Evolutionary conservation across 371 early-diverging fungal genomes (phyloP).

Genomic region (Sporodiniella umbellata): DNA sequence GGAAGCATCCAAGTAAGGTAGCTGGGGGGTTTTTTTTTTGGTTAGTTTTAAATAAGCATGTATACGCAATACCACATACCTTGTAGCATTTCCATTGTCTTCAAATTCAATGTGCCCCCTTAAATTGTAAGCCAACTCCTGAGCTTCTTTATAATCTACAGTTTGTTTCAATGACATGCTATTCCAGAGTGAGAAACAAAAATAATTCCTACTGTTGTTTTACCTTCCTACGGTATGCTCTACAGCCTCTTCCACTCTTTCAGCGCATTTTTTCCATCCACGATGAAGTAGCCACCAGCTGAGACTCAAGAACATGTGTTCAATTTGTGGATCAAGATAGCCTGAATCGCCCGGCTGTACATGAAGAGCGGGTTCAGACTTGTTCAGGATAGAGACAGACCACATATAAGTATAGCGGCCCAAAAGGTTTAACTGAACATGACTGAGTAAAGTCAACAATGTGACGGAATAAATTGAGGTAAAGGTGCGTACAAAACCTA

Average conservation of each 20-base stretch:
- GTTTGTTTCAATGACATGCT: constrained; percentile 35
- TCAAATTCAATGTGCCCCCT: constrained; percentile 32
- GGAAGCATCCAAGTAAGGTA: constrained; percentile 70
- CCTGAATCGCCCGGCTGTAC: constrained; percentile 40
- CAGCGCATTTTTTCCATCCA: constrained; percentile 79
- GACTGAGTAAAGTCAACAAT: constrained; percentile 77
- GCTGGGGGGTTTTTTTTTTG: too few relatives aligned
- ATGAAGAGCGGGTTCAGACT: constrained; percentile 49
- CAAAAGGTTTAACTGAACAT: constrained; percentile 86
- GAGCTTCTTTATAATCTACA: constrained; percentile 28
- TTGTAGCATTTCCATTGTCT: constrained; percentile 29
- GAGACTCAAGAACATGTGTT: constrained; percentile 82
- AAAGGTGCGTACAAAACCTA: constrained; percentile 79
- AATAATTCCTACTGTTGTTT: too few relatives aligned
- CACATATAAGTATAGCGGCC: constrained; percentile 91
- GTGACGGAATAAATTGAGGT: constrained; percentile 80
- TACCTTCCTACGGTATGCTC: too few relatives aligned
- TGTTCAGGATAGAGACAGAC: constrained; percentile 65
- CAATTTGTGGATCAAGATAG: constrained; percentile 54
- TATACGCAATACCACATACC: too few relatives aligned
- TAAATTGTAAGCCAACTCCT: constrained; percentile 22
- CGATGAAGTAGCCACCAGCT: constrained; percentile 91
- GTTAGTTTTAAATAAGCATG: too few relatives aligned
- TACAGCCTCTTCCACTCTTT: constrained; percentile 63
- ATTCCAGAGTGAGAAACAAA: too few relatives aligned